Conservation (phyloP, 2,329 filamentous ascomycete species). For the Coleophoma crateriformis region DNA sequence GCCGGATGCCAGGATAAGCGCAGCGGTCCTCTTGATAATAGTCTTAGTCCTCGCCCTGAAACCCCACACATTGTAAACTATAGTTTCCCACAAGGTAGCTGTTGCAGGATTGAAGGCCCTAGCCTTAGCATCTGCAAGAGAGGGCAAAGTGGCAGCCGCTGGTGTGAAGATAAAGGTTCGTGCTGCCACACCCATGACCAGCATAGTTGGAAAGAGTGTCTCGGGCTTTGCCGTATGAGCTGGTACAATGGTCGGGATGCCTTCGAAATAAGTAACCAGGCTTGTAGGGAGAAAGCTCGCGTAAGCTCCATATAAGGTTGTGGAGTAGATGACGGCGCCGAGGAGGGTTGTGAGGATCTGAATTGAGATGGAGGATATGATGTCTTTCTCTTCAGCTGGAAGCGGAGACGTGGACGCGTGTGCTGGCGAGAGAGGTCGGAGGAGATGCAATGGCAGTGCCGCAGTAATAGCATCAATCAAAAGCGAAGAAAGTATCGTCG, state of each 20-base stretch:
- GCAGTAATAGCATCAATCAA: conserved; percentile 64
- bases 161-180: conserved; percentile 75
- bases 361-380: conserved; percentile 58
- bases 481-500: conserved; percentile 56
- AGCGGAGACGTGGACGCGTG: conserved; percentile 44
- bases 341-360: conserved; percentile 61
- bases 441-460: conserved; percentile 67
- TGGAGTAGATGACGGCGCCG: conserved; percentile 66
- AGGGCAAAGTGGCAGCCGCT: conserved; percentile 43
- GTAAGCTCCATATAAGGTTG: conserved; percentile 66
- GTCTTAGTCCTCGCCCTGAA: conserved; percentile 58
- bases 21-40: conserved; percentile 57
- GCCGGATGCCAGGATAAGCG: conserved; percentile 51
- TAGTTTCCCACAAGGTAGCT: conserved; percentile 63
- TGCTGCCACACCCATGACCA: conserved; percentile 62
- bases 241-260: conserved; percentile 61
- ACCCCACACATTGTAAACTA: conserved; percentile 69
- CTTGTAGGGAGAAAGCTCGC: conserved; percentile 64
- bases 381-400: conserved; percentile 49
- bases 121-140: conserved; percentile 45
- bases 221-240: conserved; percentile 60
- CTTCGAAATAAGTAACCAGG: conserved; percentile 72
- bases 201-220: conserved; percentile 51
- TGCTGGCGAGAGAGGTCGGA: conserved; percentile 61
- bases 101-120: conserved; percentile 56